Percentiles rank a stretch among this genome's conserved stretches.
Conservation (phyloP, 208 protist genomes). For the Leishmania lainsoni region DNA sequence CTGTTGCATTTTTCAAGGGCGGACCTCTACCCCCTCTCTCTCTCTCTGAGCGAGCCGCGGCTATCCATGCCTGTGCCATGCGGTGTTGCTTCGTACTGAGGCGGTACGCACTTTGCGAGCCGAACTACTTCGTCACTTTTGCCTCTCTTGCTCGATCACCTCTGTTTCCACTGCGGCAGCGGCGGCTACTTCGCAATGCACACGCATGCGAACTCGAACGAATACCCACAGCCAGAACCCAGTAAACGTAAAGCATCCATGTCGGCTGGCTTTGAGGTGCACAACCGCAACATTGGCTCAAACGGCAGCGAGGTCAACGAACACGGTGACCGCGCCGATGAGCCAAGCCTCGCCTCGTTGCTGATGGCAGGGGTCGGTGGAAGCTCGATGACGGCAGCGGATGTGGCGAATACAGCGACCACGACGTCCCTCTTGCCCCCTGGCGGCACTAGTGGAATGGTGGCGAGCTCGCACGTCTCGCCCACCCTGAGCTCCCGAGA, state of each 20-base stretch:
- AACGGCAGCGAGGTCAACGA: neutral
- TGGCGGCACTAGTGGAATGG: neutral
- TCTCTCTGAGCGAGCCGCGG: neutral
- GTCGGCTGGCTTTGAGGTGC: neutral
- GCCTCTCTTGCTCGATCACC: neutral
- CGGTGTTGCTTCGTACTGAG: too few relatives aligned
- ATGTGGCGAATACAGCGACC: neutral
- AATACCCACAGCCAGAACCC: neutral
- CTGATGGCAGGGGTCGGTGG: neutral
- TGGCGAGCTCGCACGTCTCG: neutral
- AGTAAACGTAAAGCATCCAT: neutral
- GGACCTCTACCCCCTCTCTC: neutral
- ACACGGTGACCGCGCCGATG: neutral
- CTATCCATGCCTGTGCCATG: neutral
- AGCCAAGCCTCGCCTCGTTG: neutral
- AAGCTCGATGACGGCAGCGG: neutral
- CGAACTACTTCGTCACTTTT: neutral
- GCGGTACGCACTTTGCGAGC: neutral
- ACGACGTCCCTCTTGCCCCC: neutral
- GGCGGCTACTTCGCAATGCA: neutral
- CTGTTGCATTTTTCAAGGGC: neutral
- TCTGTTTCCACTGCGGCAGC: neutral
- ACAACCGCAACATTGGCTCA: neutral
- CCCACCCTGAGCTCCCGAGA: conserved; percentile 22
- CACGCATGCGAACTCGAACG: neutral